Conservation (phyloP, 2,329 filamentous ascomycete genomes). For the Kalaharituber pfeilii region DNA sequence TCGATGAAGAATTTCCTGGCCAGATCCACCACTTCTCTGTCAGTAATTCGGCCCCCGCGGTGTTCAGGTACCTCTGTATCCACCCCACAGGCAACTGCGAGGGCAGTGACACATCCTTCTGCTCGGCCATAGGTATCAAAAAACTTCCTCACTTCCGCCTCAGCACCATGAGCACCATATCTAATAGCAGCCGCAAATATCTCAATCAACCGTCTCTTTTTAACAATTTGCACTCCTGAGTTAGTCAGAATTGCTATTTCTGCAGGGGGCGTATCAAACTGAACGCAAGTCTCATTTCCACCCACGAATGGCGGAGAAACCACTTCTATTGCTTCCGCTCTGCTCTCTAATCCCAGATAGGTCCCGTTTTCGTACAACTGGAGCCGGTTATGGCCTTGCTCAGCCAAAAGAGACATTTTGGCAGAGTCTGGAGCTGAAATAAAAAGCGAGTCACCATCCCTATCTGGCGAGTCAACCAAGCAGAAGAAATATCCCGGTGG, state of each 20-base stretch:
- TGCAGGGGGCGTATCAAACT: constrained; percentile 65
- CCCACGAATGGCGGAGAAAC: constrained; percentile 57
- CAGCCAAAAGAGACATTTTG: constrained; percentile 42
- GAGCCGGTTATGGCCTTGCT: constrained; percentile 17
- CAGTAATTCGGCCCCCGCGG: constrained; percentile 52
- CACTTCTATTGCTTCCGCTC: constrained; percentile 60
- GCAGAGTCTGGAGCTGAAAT: constrained; percentile 76
- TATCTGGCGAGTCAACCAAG: constrained; percentile 42
- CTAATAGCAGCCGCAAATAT: constrained; percentile 73
- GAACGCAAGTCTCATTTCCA: constrained; percentile 88
- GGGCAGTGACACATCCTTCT: constrained; percentile 74
- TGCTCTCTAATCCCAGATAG: constrained; percentile 58
- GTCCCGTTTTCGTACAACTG: constrained; percentile 48
- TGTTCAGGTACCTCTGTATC: constrained; percentile 66
- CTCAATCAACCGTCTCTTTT: constrained; percentile 70
- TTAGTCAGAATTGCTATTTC: constrained; percentile 89
- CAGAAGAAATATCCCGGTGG: constrained; percentile 84
- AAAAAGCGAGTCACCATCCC: constrained; percentile 53
- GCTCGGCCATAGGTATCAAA: constrained; percentile 71
- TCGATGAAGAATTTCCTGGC: constrained; percentile 82
- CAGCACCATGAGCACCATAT: constrained; percentile 53
- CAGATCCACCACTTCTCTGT: constrained; percentile 69
- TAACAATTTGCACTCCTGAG: constrained; percentile 71
- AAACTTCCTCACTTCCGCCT: constrained; percentile 67
- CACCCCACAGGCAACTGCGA: constrained; percentile 90